Evolutionary conservation across 257 asterid species (phyloP).

Genomic region (Nicotiana sylvestris): DNA sequence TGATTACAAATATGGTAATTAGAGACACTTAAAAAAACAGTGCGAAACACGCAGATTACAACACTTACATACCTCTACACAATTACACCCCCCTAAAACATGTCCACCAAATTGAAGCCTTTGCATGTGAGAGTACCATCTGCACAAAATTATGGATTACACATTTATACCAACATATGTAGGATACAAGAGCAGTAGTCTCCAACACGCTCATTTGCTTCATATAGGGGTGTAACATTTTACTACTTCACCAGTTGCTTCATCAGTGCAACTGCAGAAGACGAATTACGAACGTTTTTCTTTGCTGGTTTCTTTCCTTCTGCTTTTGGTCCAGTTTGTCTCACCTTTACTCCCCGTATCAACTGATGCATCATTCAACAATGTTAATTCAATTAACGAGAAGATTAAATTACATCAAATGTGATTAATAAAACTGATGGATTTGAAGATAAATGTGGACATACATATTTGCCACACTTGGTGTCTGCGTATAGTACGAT

Average conservation of each 20-base stretch:
- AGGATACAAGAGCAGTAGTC: neutral
- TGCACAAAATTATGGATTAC: neutral
- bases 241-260: slow-evolving; percentile 38
- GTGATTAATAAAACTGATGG: neutral
- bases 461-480: slow-evolving; percentile 74
- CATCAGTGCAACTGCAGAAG: slow-evolving; percentile 30
- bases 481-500: slow-evolving; percentile 39
- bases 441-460: slow-evolving; percentile 5
- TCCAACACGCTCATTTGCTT: neutral
- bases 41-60: too few species aligned
- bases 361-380: slow-evolving; percentile 13
- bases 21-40: too few species aligned
- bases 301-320: slow-evolving; percentile 70
- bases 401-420: neutral
- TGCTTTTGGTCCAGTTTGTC: slow-evolving; percentile 13
- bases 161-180: neutral
- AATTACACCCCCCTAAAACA: too few species aligned
- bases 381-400: neutral
- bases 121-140: neutral
- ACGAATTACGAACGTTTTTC: slow-evolving; percentile 40
- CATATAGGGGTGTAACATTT: neutral
- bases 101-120: neutral
- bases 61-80: too few species aligned
- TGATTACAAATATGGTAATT: too few species aligned
- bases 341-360: slow-evolving; percentile 21